These are phyloP conservation scores for Thielaviopsis euricoi DNA, from an alignment of 2,329 filamentous ascomycete species.

Conservation along the genomic window DNA sequence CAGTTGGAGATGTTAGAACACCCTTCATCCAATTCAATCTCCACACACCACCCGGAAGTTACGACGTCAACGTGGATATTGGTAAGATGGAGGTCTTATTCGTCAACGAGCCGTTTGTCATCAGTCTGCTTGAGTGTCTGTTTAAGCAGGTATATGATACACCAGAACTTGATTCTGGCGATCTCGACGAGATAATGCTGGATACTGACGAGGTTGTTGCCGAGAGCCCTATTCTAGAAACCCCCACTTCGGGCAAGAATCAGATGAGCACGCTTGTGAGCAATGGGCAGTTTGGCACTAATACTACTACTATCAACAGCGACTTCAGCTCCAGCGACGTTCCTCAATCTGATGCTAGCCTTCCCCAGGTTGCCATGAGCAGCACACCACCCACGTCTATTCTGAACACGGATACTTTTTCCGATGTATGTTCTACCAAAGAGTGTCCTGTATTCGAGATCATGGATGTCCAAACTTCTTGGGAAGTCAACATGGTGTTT, in stretches of 20 bases:
- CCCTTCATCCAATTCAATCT: slow-evolving; percentile 51
- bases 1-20: slow-evolving; percentile 23
- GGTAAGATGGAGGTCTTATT: slow-evolving; percentile 60
- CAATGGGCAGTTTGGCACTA: neutral
- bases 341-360: neutral
- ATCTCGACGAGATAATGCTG: neutral
- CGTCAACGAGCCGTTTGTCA: slow-evolving; percentile 30
- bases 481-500: slow-evolving; percentile 7
- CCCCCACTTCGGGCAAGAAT: neutral
- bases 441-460: neutral
- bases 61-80: slow-evolving; percentile 57
- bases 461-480: neutral
- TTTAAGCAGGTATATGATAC: slow-evolving; percentile 24
- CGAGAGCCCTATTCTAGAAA: neutral
- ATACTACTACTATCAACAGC: neutral
- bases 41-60: slow-evolving; percentile 41
- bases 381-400: neutral
- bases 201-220: neutral
- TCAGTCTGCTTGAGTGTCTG: slow-evolving; percentile 30
- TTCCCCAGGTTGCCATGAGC: neutral
- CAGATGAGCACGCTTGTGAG: neutral
- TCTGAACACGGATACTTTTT: neutral
- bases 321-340: neutral
- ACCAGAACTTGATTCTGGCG: neutral
- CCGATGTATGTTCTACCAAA: neutral